These are phyloP conservation scores for Solanum dulcamara DNA, from an alignment of 257 asterid species.

Conservation along the genomic window DNA sequence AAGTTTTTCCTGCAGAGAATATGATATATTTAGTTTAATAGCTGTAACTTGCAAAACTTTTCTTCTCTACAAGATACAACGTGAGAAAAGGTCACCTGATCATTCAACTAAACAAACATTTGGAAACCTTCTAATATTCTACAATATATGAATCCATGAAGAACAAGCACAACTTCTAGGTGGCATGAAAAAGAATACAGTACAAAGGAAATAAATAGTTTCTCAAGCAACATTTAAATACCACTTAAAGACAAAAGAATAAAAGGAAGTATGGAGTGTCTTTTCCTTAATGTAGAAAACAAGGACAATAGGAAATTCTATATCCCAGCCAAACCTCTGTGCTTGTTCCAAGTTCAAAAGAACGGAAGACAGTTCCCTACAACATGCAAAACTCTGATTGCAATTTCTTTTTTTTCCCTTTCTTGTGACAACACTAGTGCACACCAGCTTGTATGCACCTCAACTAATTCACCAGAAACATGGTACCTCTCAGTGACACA, in stretches of 20 bases:
- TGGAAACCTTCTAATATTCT: background rate
- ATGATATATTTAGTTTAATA: background rate
- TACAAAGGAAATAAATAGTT: background rate
- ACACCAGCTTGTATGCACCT: background rate
- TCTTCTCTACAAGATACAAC: background rate
- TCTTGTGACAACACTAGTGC: background rate
- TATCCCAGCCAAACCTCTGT: background rate
- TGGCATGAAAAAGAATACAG: background rate
- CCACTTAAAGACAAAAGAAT: background rate
- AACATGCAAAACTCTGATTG: background rate
- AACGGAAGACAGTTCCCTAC: background rate
- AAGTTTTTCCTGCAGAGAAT: slow-evolving; percentile 49
- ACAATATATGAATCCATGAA: background rate
- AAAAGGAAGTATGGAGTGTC: background rate
- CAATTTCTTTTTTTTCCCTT: background rate
- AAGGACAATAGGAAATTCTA: background rate
- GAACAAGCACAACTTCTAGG: background rate
- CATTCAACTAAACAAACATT: background rate
- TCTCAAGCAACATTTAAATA: background rate
- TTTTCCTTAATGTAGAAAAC: background rate
- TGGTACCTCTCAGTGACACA: background rate
- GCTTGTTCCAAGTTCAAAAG: background rate
- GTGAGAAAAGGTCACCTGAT: background rate
- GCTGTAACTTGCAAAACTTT: background rate
- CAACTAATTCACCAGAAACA: background rate